Percentiles rank a stretch among this genome's conserved stretches.
These are phyloP conservation scores for Wolfiporia cocos DNA, from an alignment of 1,284 basidiomycete species.

Conservation along the genomic window DNA sequence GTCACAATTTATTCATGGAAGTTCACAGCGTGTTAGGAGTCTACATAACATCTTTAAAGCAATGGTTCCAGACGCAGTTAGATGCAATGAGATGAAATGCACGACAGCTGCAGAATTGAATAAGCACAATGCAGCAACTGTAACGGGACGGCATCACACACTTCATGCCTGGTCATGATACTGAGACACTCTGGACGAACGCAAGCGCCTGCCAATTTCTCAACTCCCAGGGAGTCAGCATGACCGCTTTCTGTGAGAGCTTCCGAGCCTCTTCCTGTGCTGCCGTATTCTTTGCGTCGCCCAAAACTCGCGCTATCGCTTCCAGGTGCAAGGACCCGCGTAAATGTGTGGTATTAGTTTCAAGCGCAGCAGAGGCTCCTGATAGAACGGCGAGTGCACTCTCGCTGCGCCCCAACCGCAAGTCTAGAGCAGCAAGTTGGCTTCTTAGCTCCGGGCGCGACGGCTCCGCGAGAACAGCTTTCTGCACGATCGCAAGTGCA, in stretches of 20 bases:
- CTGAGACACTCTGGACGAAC: slow-evolving; percentile 28
- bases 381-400: slow-evolving; percentile 35
- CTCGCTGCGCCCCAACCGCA: slow-evolving; percentile 40
- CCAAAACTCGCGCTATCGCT: slow-evolving; percentile 27
- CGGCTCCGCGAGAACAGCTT: slow-evolving; percentile 52
- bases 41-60: too few species aligned
- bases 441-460: slow-evolving; percentile 39
- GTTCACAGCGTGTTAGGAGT: too few species aligned
- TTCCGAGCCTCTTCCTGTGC: slow-evolving; percentile 28
- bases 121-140: too few species aligned
- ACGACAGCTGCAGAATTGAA: too few species aligned
- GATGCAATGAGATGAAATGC: too few species aligned
- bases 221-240: slow-evolving; percentile 58
- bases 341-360: slow-evolving; percentile 24
- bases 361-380: slow-evolving; percentile 19
- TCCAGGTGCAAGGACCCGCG: slow-evolving; percentile 39
- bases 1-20: too few species aligned
- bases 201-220: slow-evolving; percentile 57
- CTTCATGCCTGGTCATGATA: background rate
- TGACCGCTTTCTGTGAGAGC: slow-evolving; percentile 59
- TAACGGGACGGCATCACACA: too few species aligned
- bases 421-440: slow-evolving; percentile 45
- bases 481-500: slow-evolving; percentile 50
- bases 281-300: slow-evolving; percentile 24
- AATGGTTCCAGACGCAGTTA: too few species aligned